Conservation (phyloP, 441 rosid species). For the Theobroma grandiflorum region DNA sequence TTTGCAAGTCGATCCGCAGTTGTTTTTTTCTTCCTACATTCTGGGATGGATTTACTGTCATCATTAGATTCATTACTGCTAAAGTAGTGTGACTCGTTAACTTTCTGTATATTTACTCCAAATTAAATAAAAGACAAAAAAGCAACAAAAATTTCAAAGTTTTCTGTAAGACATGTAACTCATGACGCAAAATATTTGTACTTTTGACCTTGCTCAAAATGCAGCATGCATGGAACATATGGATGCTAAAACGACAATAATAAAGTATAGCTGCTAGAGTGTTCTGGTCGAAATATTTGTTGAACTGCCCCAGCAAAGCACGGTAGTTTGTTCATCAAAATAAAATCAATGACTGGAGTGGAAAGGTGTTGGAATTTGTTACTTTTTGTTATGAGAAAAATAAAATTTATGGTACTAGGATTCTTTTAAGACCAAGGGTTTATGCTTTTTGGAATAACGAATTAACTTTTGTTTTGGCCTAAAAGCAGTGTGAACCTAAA, state of each 20-base stretch:
- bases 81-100: neutral
- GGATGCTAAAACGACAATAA: neutral
- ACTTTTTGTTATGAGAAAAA: neutral
- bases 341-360: neutral
- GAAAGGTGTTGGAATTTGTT: neutral
- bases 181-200: neutral
- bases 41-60: neutral
- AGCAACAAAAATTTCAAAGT: neutral
- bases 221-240: neutral
- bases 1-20: neutral
- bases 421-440: neutral
- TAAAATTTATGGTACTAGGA: neutral
- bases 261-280: neutral
- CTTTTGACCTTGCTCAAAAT: neutral
- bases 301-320: constrained; percentile 1
- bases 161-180: neutral
- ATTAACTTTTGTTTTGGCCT: neutral
- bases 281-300: neutral
- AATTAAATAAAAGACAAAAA: neutral
- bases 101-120: neutral
- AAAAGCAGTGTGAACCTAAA: neutral
- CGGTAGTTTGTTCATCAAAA: neutral
- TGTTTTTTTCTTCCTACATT: neutral
- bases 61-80: neutral
- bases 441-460: neutral